phyloP scores from a whole-genome alignment of 305 asterid genomes.

The Vinca major region DNA sequence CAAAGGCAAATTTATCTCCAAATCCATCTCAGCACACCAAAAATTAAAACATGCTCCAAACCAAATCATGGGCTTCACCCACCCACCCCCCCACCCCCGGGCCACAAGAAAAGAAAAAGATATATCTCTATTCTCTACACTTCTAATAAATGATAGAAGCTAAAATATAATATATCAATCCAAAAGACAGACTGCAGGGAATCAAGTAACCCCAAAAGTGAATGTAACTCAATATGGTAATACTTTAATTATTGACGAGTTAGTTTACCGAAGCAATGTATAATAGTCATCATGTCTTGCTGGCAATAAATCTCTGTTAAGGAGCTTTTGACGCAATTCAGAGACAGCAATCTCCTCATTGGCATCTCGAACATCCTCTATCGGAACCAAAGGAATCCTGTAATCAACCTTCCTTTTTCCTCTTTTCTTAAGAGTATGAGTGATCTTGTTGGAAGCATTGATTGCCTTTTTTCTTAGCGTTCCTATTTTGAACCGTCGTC shows the following conservation, averaged over 20 bases:
- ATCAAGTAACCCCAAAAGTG: neutral
- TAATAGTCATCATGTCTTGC: slow-evolving; percentile 83
- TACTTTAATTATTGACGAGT: neutral
- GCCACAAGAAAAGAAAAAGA: neutral
- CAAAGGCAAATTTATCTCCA: slow-evolving; percentile 11
- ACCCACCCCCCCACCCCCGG: neutral
- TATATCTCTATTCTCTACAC: neutral
- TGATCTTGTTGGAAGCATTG: slow-evolving; percentile 80
- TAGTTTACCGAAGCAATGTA: slow-evolving; percentile 64
- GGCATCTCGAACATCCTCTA: slow-evolving; percentile 85
- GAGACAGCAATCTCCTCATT: slow-evolving; percentile 72
- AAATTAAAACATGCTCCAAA: neutral
- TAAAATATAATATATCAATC: slow-evolving; percentile 1
- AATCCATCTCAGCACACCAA: slow-evolving; percentile 8
- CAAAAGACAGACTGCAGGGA: slow-evolving; percentile 8
- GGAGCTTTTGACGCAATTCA: slow-evolving; percentile 72
- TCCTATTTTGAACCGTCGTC: slow-evolving; percentile 62
- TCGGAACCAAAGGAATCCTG: slow-evolving; percentile 71
- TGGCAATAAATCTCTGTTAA: slow-evolving; percentile 62
- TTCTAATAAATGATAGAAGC: neutral
- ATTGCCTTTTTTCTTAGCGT: slow-evolving; percentile 73
- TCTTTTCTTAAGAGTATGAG: slow-evolving; percentile 76
- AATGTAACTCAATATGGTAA: neutral
- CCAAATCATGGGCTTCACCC: neutral
- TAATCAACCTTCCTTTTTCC: slow-evolving; percentile 85